Base-by-base conservation (phyloP, 2,329 filamentous ascomycete species). In the Pseudogymnoascus sp. region DNA sequence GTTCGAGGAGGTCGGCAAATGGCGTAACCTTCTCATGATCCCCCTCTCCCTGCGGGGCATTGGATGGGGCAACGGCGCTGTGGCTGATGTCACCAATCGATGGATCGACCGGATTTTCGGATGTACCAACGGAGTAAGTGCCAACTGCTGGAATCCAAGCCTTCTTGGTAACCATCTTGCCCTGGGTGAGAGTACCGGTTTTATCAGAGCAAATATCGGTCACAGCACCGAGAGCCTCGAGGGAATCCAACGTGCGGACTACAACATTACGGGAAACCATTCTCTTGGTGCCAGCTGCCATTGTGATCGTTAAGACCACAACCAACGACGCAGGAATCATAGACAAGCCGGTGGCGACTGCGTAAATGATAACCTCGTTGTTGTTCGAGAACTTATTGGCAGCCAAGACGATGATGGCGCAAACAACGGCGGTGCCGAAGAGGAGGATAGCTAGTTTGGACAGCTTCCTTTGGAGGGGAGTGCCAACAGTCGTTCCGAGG, bases 281-380 rank as follows among this genome's bases (percentile, higher is more conserved):
- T 30, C 78, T 75, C 66, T 80, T 84, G 4, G 83, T 84, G 3
- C 83, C 84, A 33, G 82, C 82, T 11, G 84, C 82, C 78, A 88
- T 86, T 3, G 85, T 88, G 61, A 88, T 87, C 2, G 85, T 88
- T 30, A 88, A 74, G 2, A 88, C 85, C 4, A 86, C 84, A 35
- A 88, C 83, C 45, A 88, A 75, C 38, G 82, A 83, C 3, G 82
- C 84, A 0, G 84, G 84, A 67, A 87, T 84, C 81, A 86, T 86
- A 33, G 79, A 82, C 16, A 86, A 72, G 22, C 80, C 81, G 1
- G 80, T 82, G 0, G 82, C 82, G 6, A 86, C 83, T 2, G 83
- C 84, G 67, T 86, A 86, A 66, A 87, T 85, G 63, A 86, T 84
- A 63, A 86, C 82, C 67, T 85, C 83, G 33, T 75, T 76, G 14